A percentile compares a stretch with the other conserved stretches of the same genome.
Conservation (phyloP, 768 basidiomycete genomes). For the Tulasnella sp. region DNA sequence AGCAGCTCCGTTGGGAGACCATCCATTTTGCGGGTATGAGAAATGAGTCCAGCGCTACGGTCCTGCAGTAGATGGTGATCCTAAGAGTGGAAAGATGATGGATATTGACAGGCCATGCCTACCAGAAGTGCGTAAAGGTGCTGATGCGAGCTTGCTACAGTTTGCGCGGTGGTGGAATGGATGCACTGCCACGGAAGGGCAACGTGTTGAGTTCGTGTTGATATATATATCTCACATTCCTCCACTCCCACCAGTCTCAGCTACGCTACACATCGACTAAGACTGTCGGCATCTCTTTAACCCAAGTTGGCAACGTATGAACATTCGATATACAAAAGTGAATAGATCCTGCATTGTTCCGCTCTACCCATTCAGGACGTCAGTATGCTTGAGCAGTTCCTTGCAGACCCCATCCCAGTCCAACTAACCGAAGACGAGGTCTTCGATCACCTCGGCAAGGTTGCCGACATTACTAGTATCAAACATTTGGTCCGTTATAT, state of each 20-base stretch:
- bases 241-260: background rate
- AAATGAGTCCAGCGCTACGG: too few relatives aligned
- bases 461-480: slow-evolving; percentile 86
- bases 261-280: too few relatives aligned
- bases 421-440: slow-evolving; percentile 68
- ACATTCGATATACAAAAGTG: background rate
- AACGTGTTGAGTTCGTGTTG: too few relatives aligned
- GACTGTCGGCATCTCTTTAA: background rate
- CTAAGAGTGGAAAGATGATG: too few relatives aligned
- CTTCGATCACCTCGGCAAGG: slow-evolving; percentile 74
- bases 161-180: background rate
- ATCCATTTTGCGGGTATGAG: too few relatives aligned
- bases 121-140: too few relatives aligned
- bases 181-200: too few relatives aligned
- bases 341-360: background rate
- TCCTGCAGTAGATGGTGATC: too few relatives aligned
- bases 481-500: slow-evolving; percentile 90
- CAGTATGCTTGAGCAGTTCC: slow-evolving; percentile 73
- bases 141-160: background rate
- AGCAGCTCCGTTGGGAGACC: background rate
- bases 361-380: slow-evolving; percentile 67
- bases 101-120: too few relatives aligned
- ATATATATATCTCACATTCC: too few relatives aligned
- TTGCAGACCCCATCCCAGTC: slow-evolving; percentile 73
- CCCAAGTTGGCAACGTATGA: background rate